These are phyloP conservation scores for Fraxinus nigra DNA, from an alignment of 305 asterid genomes.

Conservation along the genomic window DNA sequence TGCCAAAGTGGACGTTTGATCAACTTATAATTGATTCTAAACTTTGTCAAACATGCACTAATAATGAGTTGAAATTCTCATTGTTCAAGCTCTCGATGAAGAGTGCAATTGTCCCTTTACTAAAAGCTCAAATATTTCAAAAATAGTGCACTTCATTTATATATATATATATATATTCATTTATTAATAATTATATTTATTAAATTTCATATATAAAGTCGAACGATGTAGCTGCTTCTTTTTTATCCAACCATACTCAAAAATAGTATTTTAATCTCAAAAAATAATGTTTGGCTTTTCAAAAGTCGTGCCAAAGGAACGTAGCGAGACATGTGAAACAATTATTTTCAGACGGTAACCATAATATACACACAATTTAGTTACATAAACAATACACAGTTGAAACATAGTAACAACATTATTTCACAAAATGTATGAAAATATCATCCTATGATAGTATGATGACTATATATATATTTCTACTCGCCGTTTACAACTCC, in stretches of 20 bases:
- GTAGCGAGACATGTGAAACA: background rate
- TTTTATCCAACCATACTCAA: too few species aligned
- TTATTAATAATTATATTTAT: too few species aligned
- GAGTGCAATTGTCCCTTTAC: background rate
- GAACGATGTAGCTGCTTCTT: too few species aligned
- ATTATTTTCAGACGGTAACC: background rate
- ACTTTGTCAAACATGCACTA: background rate
- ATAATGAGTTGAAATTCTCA: background rate
- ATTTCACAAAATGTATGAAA: background rate
- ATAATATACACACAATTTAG: background rate
- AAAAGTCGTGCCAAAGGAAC: too few species aligned
- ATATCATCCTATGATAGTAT: background rate
- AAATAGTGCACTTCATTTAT: background rate
- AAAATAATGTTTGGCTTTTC: too few species aligned
- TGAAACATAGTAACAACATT: background rate
- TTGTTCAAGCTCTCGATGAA: background rate
- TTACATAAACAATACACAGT: background rate
- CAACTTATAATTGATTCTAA: too few species aligned
- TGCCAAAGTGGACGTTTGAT: background rate
- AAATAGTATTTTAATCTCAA: too few species aligned
- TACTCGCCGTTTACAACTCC: background rate
- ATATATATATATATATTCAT: too few species aligned
- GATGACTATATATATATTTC: background rate
- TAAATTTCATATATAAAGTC: background rate
- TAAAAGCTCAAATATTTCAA: background rate